Conservation (phyloP, 192 early-diverging fungal genomes). For the Backusella mclennaniae region DNA sequence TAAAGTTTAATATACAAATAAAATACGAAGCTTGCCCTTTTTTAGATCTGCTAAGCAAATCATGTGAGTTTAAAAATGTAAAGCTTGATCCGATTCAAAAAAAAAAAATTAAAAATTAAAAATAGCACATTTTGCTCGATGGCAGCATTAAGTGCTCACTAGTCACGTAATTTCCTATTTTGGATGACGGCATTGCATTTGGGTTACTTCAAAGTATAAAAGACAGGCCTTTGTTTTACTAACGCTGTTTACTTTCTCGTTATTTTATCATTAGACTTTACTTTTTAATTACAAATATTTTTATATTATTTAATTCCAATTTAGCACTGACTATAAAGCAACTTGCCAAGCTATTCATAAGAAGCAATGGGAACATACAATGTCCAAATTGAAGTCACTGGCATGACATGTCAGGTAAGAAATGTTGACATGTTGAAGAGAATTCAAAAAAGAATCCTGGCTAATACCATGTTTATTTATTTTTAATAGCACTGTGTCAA, state of each 20-base stretch:
- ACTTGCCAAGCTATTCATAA: neutral
- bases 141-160: neutral
- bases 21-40: neutral
- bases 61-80: neutral
- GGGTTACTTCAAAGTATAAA: neutral
- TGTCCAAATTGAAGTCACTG: neutral
- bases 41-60: constrained; percentile 1
- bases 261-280: neutral
- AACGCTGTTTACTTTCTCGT: neutral
- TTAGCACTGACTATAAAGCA: neutral
- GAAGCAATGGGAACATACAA: neutral
- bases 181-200: neutral
- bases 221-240: neutral
- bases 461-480: neutral
- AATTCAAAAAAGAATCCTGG: neutral
- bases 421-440: neutral
- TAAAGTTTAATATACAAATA: neutral
- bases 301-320: neutral
- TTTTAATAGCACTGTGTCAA: constrained; percentile 17
- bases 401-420: constrained; percentile 15
- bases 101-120: neutral
- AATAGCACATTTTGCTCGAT: neutral
- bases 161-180: neutral
- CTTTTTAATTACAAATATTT: neutral
- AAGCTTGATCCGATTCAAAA: neutral